A percentile compares a stretch with the other conserved stretches of the same genome.
Conservation (phyloP, 2,329 filamentous ascomycete genomes). For the Fusarium sp. region DNA sequence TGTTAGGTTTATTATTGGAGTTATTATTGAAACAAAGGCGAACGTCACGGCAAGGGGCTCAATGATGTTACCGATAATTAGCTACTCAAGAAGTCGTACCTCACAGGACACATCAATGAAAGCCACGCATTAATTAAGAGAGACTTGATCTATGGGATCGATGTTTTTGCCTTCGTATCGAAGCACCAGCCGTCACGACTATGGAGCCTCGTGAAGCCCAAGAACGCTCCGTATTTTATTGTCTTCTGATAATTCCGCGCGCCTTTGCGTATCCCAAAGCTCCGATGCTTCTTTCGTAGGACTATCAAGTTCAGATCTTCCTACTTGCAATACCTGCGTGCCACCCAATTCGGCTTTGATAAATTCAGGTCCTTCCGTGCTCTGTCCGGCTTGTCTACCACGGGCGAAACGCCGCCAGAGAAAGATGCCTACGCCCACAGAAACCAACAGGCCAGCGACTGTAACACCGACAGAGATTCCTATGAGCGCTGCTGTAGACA, state of each 20-base stretch:
- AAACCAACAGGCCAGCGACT: neutral
- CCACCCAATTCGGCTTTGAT: conserved; percentile 1
- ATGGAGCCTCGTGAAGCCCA: conserved; percentile 20
- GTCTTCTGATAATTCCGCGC: conserved; percentile 7
- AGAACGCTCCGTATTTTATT: conserved; percentile 9
- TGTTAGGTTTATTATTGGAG: too few relatives aligned
- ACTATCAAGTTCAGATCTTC: neutral
- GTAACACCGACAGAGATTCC: conserved; percentile 19
- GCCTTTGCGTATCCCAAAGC: conserved; percentile 18
- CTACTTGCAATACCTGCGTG: conserved; percentile 5
- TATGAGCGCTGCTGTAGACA: neutral
- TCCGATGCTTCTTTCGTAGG: neutral
- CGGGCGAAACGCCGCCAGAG: neutral
- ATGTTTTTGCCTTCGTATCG: too few relatives aligned
- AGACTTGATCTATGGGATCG: too few relatives aligned
- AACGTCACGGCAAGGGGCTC: too few relatives aligned
- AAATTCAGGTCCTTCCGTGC: fast-evolving
- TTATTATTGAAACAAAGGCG: too few relatives aligned
- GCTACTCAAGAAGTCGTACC: too few relatives aligned
- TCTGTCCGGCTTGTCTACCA: neutral
- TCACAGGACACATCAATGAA: too few relatives aligned
- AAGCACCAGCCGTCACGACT: too few relatives aligned
- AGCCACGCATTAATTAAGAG: too few relatives aligned
- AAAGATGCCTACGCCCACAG: neutral
- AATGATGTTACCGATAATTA: too few relatives aligned